These are phyloP conservation scores for Trifolium fragiferum DNA, from an alignment of 306 rosid species.

Conservation along the genomic window DNA sequence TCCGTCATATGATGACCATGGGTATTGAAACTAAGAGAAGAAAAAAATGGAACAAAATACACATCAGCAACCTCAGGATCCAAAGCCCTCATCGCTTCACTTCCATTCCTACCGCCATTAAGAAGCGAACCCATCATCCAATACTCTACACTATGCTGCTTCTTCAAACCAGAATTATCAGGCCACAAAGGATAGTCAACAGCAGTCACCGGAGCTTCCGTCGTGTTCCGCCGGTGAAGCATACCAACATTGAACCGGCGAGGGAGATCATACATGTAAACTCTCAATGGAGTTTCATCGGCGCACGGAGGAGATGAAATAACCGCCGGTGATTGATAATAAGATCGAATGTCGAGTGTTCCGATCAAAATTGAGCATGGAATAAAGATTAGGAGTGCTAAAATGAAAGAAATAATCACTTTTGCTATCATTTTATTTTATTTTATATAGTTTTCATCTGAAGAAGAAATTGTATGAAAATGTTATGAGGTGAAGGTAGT, in stretches of 20 bases:
- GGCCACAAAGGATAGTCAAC: conserved; percentile 68
- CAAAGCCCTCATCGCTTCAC: conserved; percentile 62
- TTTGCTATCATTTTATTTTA: conserved; percentile 52
- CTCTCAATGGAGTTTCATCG: conserved; percentile 47
- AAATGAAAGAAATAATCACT: conserved; percentile 45
- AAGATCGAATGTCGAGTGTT: conserved; percentile 57
- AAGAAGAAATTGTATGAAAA: neutral
- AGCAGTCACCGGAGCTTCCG: conserved; percentile 58
- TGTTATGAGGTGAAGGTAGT: neutral
- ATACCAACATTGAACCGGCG: conserved; percentile 80
- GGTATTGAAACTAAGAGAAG: conserved; percentile 74
- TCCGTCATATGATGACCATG: conserved; percentile 75
- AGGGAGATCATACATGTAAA: conserved; percentile 85
- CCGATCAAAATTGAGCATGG: conserved; percentile 58
- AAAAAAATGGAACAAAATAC: conserved; percentile 78
- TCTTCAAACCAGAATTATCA: conserved; percentile 60
- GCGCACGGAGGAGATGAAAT: conserved; percentile 43
- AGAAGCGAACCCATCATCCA: conserved; percentile 91
- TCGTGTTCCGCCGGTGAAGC: conserved; percentile 48
- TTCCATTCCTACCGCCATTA: conserved; percentile 37
- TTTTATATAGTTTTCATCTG: neutral
- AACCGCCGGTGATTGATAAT: conserved; percentile 44
- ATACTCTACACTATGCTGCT: conserved; percentile 88
- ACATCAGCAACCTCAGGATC: conserved; percentile 84
- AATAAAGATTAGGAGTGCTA: conserved; percentile 50